These are phyloP conservation scores for Combretum micranthum DNA, from an alignment of 345 rosid species.

Conservation along the genomic window DNA sequence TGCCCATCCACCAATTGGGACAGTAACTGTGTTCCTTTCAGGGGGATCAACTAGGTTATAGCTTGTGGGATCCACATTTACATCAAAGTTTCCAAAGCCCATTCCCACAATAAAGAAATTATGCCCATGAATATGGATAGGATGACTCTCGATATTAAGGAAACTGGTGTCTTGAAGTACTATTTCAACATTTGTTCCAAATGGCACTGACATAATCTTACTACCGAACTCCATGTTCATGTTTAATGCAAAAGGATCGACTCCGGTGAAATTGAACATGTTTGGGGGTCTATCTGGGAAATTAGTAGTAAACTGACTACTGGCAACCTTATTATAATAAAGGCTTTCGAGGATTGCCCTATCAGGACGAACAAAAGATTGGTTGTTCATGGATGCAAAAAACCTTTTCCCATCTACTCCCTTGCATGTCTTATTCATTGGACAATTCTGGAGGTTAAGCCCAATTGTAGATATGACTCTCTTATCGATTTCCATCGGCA, in stretches of 20 bases:
- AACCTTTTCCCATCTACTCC: conserved; percentile 37
- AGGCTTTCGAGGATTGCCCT: conserved; percentile 36
- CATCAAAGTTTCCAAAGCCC: conserved; percentile 61
- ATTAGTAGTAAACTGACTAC: conserved; percentile 18
- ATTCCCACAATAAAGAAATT: conserved; percentile 57
- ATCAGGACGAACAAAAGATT: conserved; percentile 40
- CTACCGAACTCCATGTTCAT: conserved; percentile 37
- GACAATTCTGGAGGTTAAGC: conserved; percentile 57
- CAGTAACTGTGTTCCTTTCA: conserved; percentile 47
- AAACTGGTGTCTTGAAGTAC: conserved; percentile 63
- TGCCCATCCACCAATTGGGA: conserved; percentile 76
- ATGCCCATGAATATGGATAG: conserved; percentile 72
- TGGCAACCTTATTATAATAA: conserved; percentile 26
- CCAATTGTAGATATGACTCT: conserved; percentile 36
- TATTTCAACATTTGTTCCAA: conserved; percentile 44
- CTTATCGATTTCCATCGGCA: conserved; percentile 44
- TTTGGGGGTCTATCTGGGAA: conserved; percentile 46
- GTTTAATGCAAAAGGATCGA: conserved; percentile 24
- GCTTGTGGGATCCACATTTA: conserved; percentile 22
- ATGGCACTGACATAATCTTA: conserved; percentile 29
- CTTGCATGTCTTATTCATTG: conserved; percentile 19
- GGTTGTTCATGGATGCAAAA: conserved; percentile 55
- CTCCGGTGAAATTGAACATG: conserved; percentile 39
- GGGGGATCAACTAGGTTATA: conserved; percentile 71
- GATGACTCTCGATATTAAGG: conserved; percentile 45